phyloP scores from a whole-genome alignment of 2,329 filamentous ascomycete genomes.

The Chalaropsis thielavioides region DNA sequence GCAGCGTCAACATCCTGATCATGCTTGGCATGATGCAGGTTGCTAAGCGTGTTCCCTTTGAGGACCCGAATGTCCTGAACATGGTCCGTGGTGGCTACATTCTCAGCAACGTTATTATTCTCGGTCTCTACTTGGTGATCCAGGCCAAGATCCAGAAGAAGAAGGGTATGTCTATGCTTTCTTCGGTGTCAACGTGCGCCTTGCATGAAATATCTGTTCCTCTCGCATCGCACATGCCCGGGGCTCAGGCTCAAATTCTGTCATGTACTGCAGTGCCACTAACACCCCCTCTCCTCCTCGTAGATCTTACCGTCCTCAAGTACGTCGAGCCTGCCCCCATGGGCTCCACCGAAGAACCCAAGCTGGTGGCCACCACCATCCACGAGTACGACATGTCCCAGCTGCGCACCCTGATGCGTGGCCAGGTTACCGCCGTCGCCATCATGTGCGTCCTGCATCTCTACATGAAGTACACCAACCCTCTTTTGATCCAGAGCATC shows the following conservation, averaged over 20 bases:
- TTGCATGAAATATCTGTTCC: neutral
- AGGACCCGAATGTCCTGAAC: slow-evolving; percentile 54
- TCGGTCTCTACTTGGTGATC: slow-evolving; percentile 71
- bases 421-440: slow-evolving; percentile 85
- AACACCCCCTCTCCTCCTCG: slow-evolving; percentile 16
- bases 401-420: slow-evolving; percentile 69
- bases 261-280: neutral
- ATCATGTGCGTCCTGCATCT: slow-evolving; percentile 99
- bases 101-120: slow-evolving; percentile 64
- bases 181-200: neutral
- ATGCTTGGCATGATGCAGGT: slow-evolving; percentile 98
- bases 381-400: slow-evolving; percentile 87
- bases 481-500: slow-evolving; percentile 94
- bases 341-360: slow-evolving; percentile 86
- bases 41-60: slow-evolving; percentile 87
- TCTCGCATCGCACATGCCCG: neutral
- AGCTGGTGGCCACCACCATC: slow-evolving; percentile 91
- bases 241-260: neutral
- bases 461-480: slow-evolving; percentile 99
- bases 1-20: slow-evolving; percentile 81
- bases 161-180: slow-evolving; percentile 54
- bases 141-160: slow-evolving; percentile 82
- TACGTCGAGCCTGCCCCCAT: slow-evolving; percentile 93
- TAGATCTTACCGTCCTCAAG: slow-evolving; percentile 93
- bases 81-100: slow-evolving; percentile 40